Evolutionary conservation across 768 basidiomycete genomes (phyloP).

Genomic region (Lentinula sp.): DNA sequence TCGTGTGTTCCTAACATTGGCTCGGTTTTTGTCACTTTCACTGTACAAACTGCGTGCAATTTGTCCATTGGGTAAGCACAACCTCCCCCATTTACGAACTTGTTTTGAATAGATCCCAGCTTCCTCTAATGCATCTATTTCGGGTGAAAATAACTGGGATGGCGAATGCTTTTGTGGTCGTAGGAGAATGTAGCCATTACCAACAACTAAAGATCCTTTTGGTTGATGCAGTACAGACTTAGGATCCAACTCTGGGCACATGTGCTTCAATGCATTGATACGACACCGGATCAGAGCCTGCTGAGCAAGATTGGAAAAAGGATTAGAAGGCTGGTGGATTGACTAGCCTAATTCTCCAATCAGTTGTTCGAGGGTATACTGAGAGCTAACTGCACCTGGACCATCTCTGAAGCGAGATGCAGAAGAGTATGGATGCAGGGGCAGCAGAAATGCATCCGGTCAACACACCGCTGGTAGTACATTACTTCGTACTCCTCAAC

Average conservation of each 20-base stretch:
- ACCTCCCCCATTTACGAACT: too few relatives aligned
- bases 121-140: too few relatives aligned
- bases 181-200: too few relatives aligned
- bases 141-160: too few relatives aligned
- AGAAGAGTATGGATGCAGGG: conserved; percentile 19
- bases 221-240: too few relatives aligned
- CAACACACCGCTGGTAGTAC: conserved; percentile 17
- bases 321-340: conserved; percentile 11
- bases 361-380: conserved; percentile 14
- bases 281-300: conserved; percentile 7
- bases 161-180: too few relatives aligned
- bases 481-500: conserved; percentile 21
- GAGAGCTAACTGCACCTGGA: conserved; percentile 10
- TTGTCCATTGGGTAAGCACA: too few relatives aligned
- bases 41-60: too few relatives aligned
- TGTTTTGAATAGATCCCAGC: too few relatives aligned
- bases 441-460: conserved; percentile 23
- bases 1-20: too few relatives aligned
- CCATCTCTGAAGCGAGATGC: conserved; percentile 22
- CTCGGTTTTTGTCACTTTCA: too few relatives aligned
- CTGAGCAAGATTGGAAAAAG: conserved; percentile 11
- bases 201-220: too few relatives aligned
- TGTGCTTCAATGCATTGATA: conserved; percentile 11
- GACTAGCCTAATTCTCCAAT: conserved; percentile 10
- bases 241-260: conserved; percentile 10